Evolutionary conservation across 2,329 filamentous ascomycete genomes (phyloP).

Genomic region (Ceratocystis colombiana): DNA sequence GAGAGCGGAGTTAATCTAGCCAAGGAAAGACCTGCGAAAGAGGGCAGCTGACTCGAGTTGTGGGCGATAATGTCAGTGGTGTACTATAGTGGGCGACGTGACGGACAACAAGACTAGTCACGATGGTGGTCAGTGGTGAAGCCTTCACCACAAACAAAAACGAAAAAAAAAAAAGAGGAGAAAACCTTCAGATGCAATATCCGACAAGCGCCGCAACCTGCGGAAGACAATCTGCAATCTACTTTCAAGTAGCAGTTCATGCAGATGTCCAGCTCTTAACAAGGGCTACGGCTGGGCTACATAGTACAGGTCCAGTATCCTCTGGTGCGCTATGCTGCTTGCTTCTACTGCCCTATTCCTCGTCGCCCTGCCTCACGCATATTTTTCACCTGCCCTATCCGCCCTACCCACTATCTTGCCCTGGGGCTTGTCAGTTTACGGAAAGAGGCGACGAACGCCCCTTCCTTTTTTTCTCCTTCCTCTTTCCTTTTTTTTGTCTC

Average conservation of each 20-base stretch:
- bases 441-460: conserved; percentile 10
- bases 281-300: too few relatives aligned
- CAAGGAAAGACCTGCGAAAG: not conserved
- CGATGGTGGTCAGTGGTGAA: too few relatives aligned
- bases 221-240: not conserved
- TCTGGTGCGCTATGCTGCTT: too few relatives aligned
- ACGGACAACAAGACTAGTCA: too few relatives aligned
- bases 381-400: not conserved
- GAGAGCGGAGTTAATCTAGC: not conserved
- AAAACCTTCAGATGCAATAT: not conserved
- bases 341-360: too few relatives aligned
- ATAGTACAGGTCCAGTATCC: too few relatives aligned
- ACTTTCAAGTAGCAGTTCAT: not conserved
- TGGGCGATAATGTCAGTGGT: too few relatives aligned
- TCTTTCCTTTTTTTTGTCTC: not conserved
- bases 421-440: not conserved
- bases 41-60: not conserved
- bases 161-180: too few relatives aligned
- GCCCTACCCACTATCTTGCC: not conserved
- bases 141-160: too few relatives aligned
- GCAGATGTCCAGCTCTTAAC: not conserved
- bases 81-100: too few relatives aligned
- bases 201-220: not conserved
- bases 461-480: not conserved
- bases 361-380: too few relatives aligned